phyloP scores from a whole-genome alignment of 805 yeast genomes.

The Kuraishia floccosa region DNA sequence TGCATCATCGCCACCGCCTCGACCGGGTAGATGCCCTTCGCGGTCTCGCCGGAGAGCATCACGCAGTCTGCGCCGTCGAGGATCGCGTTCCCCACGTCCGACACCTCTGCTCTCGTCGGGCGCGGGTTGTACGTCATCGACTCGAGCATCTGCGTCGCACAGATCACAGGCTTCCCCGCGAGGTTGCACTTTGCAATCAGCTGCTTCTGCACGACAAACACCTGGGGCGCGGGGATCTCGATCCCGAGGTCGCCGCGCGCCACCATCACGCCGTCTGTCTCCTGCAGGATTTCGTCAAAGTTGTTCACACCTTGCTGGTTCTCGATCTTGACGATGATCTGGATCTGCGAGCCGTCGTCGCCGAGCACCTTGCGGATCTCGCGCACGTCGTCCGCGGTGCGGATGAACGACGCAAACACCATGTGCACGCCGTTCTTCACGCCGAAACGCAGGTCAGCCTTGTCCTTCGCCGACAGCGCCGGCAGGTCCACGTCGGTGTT shows the following conservation, averaged over 20 bases:
- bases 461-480: slow-evolving; percentile 95
- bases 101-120: slow-evolving; percentile 99
- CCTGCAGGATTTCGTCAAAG: slow-evolving; percentile 89
- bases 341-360: slow-evolving; percentile 92
- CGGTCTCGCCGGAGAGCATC: slow-evolving; percentile 99
- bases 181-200: slow-evolving; percentile 98
- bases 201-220: slow-evolving; percentile 97
- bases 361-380: slow-evolving; percentile 92
- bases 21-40: slow-evolving; percentile 97
- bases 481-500: slow-evolving; percentile 98
- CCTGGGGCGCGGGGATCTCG: slow-evolving; percentile 98
- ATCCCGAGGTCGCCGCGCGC: slow-evolving; percentile 99
- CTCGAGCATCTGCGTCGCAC: slow-evolving; percentile 99
- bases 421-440: slow-evolving; percentile 96
- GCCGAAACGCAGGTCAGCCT: slow-evolving; percentile 86
- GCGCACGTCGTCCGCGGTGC: slow-evolving; percentile 82
- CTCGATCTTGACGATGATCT: slow-evolving; percentile 96
- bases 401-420: slow-evolving; percentile 97
- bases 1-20: slow-evolving; percentile 99
- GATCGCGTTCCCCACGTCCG: slow-evolving; percentile 98
- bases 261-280: slow-evolving; percentile 99
- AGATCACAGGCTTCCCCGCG: slow-evolving; percentile 98
- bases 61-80: slow-evolving; percentile 99
- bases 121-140: slow-evolving; percentile 99
- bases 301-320: slow-evolving; percentile 99